Conservation (phyloP, 2,329 filamentous ascomycete species). For the Fusarium sp. region DNA sequence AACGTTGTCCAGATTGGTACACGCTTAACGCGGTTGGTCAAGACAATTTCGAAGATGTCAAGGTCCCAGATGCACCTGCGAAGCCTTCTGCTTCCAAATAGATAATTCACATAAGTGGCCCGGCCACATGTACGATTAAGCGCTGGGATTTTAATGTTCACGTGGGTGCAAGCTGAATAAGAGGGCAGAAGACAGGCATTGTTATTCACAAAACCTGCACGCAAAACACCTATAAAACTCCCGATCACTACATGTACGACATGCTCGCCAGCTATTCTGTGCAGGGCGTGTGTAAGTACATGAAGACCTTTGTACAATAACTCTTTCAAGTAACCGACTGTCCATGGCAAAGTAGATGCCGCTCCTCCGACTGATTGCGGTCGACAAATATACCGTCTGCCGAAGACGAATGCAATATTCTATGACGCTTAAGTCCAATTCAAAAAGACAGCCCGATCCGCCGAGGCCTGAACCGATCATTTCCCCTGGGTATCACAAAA, state of each 20-base stretch:
- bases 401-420: slow-evolving; percentile 30
- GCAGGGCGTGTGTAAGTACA: slow-evolving; percentile 41
- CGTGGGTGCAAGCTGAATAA: slow-evolving; percentile 6
- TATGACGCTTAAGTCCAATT: slow-evolving; percentile 36
- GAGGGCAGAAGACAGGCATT: slow-evolving; percentile 26
- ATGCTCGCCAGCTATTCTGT: slow-evolving; percentile 38
- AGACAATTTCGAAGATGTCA: slow-evolving; percentile 96
- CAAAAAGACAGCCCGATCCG: slow-evolving; percentile 38
- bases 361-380: slow-evolving; percentile 29
- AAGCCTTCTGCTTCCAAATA: slow-evolving; percentile 57
- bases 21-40: slow-evolving; percentile 88
- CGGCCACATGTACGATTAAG: slow-evolving; percentile 11
- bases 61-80: slow-evolving; percentile 80
- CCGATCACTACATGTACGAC: slow-evolving; percentile 38
- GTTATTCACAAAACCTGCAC: slow-evolving; percentile 37
- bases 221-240: slow-evolving; percentile 36
- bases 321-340: slow-evolving; percentile 29
- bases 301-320: slow-evolving; percentile 41
- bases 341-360: slow-evolving; percentile 32
- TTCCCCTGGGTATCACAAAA: slow-evolving; percentile 56
- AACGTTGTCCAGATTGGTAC: slow-evolving; percentile 62
- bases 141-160: slow-evolving; percentile 11
- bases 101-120: slow-evolving; percentile 6
- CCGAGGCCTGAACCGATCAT: slow-evolving; percentile 43
- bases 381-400: slow-evolving; percentile 23